Base-by-base conservation (phyloP, 139 green algal species). In the Astrephomene gubernaculifera region DNA sequence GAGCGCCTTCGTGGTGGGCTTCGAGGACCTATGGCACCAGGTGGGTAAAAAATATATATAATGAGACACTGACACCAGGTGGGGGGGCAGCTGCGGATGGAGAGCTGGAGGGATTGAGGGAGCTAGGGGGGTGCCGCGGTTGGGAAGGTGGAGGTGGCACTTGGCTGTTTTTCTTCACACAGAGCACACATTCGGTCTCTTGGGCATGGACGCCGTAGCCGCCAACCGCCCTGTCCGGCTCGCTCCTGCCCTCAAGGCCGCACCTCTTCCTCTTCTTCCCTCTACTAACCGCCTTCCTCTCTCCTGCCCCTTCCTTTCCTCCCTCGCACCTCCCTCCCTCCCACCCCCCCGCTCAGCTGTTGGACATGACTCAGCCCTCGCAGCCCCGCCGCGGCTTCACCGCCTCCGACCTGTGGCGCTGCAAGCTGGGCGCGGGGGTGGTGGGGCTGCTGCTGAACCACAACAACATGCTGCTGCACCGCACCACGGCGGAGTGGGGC, bases 391-490 rank as follows among this genome's bases (percentile, higher is more conserved):
- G 31, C 22, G 90, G 90, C 45, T 87, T 93, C 85, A 88, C 81
- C 4, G n/a, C 60, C 14, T 12, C 35, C 6, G 87, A 94, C 38
- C 41, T 94, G 72, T 73, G 83, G 44, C 71, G 49, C 22, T 89
- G 89, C 86, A 89, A 87, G 80, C 87, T 94, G 60, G 86, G 79
- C 45, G 39, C 65, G 10, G 89, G 89, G 14, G 79, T 91, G 27
- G 70, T 92, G 10, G 87, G 87, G 21, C 71, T 94, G 78, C 69
- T 94, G 29, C 71, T 86, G 29, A 94, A 94, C 84, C 89, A 92
- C 86, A 88, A 90, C 79, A 90, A 93, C 86, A 92, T 93, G 90
- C 83, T 93, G 79, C 70, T 92, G 82, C 89, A 89, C 72, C 72
- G 90, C 2, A 88, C 89, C 39, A 93, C 90, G 1, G 79, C 86